phyloP scores from a whole-genome alignment of 306 rosid genomes.

The Castanea sativa region DNA sequence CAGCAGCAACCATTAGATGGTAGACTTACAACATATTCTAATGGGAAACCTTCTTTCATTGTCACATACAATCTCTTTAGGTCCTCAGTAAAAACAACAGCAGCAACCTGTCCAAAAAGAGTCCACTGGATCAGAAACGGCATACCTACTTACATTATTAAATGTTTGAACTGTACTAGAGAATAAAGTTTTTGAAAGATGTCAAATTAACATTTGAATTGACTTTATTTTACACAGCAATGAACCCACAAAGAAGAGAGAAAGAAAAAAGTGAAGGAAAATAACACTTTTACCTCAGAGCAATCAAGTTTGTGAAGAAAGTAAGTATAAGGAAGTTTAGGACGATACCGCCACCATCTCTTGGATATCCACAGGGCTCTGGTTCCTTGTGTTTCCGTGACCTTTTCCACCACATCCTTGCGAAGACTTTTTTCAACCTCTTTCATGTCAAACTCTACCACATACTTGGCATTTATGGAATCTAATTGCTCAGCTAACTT shows the following conservation, averaged over 20 bases:
- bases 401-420: constrained; percentile 75
- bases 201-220: not conserved
- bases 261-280: constrained; percentile 14
- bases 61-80: constrained; percentile 77
- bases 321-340: constrained; percentile 84
- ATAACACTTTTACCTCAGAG: constrained; percentile 67
- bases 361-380: constrained; percentile 87
- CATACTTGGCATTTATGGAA: constrained; percentile 68
- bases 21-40: constrained; percentile 81
- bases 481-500: constrained; percentile 56
- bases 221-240: not conserved
- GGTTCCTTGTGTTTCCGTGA: constrained; percentile 55
- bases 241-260: constrained; percentile 6
- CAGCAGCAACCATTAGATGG: constrained; percentile 10
- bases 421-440: constrained; percentile 97
- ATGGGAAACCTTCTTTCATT: constrained; percentile 96
- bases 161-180: constrained; percentile 15
- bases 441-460: constrained; percentile 91
- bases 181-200: constrained; percentile 2
- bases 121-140: constrained; percentile 34
- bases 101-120: constrained; percentile 77
- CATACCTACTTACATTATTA: constrained; percentile 11
- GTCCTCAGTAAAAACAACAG: constrained; percentile 86
- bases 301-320: constrained; percentile 84
- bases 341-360: constrained; percentile 99